Conservation (phyloP, 2,329 filamentous ascomycete genomes). For the Diaporthe caulivora region DNA sequence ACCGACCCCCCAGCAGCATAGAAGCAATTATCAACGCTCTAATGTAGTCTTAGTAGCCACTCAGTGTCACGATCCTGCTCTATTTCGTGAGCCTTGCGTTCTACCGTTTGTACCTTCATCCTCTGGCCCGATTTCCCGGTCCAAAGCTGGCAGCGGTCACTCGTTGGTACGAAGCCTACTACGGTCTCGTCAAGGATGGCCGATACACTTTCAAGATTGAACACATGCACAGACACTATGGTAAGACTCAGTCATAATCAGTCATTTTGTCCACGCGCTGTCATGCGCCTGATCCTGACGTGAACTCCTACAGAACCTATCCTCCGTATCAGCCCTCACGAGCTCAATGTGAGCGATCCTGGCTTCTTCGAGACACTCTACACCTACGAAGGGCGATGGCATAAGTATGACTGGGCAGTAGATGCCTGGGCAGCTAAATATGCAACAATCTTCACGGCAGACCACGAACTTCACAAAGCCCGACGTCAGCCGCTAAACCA, state of each 20-base stretch:
- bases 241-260: constrained; percentile 41
- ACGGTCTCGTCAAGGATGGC: constrained; percentile 56
- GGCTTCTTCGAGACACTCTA: constrained; percentile 40
- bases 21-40: no score
- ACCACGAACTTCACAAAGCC: no score
- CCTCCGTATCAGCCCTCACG: constrained; percentile 40
- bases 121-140: constrained; percentile 54
- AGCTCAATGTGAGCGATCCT: constrained; percentile 39
- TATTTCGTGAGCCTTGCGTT: constrained; percentile 13
- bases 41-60: no score
- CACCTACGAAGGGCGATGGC: constrained; percentile 30
- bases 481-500: no score
- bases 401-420: no score
- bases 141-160: constrained; percentile 55
- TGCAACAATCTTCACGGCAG: no score
- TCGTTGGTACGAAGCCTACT: constrained; percentile 57
- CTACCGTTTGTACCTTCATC: constrained; percentile 52
- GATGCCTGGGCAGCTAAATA: no score
- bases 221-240: constrained; percentile 57
- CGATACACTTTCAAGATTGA: constrained; percentile 57
- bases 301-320: constrained; percentile 35
- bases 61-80: no score
- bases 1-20: no score
- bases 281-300: no score
- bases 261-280: no score